Conservation (phyloP, 306 rosid species). For the Fagus crenata region DNA sequence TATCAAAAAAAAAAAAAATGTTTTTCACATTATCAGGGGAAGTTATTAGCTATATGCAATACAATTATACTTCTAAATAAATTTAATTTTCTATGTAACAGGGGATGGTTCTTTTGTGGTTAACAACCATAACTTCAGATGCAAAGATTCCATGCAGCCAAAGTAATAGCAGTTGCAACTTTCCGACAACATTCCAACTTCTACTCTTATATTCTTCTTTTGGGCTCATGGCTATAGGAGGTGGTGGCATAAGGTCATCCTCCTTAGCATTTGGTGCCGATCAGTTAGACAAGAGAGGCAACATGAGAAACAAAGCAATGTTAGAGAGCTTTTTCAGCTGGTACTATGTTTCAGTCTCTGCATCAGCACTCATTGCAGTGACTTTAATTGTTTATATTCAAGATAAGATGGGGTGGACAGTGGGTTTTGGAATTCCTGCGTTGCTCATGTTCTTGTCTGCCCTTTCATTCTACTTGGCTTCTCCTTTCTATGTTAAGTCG, state of each 20-base stretch:
- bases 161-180: neutral
- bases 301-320: neutral
- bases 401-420: slow-evolving; percentile 31
- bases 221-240: slow-evolving; percentile 29
- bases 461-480: slow-evolving; percentile 20
- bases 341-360: neutral
- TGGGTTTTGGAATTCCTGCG: slow-evolving; percentile 40
- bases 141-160: slow-evolving; percentile 21
- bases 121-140: slow-evolving; percentile 24
- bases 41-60: neutral
- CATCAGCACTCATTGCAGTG: slow-evolving; percentile 1
- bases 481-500: slow-evolving; percentile 27
- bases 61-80: neutral
- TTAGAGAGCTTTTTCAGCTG: slow-evolving; percentile 14
- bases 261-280: slow-evolving; percentile 34
- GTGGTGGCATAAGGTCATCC: slow-evolving; percentile 28
- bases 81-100: neutral
- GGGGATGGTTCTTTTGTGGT: slow-evolving; percentile 38
- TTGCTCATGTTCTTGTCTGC: slow-evolving; percentile 23
- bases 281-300: slow-evolving; percentile 16
- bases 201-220: slow-evolving; percentile 18
- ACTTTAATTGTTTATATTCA: slow-evolving; percentile 30
- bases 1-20: too few relatives aligned
- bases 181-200: slow-evolving; percentile 13
- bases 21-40: neutral